phyloP scores from a whole-genome alignment of 73 alveolate species.

The Blepharisma japonicum region DNA sequence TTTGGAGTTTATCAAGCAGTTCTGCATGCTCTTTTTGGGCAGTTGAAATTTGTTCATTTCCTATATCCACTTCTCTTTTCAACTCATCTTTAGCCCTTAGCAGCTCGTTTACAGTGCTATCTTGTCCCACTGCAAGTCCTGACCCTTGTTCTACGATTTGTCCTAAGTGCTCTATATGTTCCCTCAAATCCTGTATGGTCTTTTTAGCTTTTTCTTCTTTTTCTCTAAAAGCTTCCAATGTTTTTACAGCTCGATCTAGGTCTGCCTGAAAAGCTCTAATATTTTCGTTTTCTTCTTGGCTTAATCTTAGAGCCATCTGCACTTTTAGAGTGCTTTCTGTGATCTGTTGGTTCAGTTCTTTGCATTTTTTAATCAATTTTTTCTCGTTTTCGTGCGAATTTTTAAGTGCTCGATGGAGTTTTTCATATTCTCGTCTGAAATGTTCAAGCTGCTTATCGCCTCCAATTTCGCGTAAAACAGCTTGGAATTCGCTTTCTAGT shows the following conservation, averaged over 20 bases:
- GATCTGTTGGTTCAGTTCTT: conserved; percentile 71
- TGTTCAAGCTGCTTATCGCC: conserved; percentile 85
- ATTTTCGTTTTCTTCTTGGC: conserved; percentile 82
- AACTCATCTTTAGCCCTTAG: conserved; percentile 58
- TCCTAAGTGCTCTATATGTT: conserved; percentile 20
- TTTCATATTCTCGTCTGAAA: conserved; percentile 82
- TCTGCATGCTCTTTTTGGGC: conserved; percentile 15
- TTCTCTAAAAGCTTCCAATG: conserved; percentile 74
- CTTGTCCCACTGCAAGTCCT: conserved; percentile 66
- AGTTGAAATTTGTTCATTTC: not conserved
- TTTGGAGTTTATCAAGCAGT: not conserved
- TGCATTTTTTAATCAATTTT: conserved; percentile 62
- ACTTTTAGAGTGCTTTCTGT: conserved; percentile 76
- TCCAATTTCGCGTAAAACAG: conserved; percentile 68
- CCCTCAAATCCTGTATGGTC: conserved; percentile 37
- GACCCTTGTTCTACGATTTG: conserved; percentile 67
- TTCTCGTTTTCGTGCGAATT: conserved; percentile 81
- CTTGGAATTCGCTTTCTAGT: conserved; percentile 43
- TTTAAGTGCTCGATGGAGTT: conserved; percentile 77
- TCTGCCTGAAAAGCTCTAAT: conserved; percentile 79
- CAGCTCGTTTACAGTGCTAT: conserved; percentile 59
- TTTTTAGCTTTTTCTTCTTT: conserved; percentile 88
- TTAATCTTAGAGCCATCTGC: conserved; percentile 62
- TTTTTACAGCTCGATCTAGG: conserved; percentile 80
- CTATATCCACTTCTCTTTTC: conserved; percentile 38